Evolutionary conservation across 2,329 filamentous ascomycete species (phyloP).

Genomic region (Verticillium dahliae): DNA sequence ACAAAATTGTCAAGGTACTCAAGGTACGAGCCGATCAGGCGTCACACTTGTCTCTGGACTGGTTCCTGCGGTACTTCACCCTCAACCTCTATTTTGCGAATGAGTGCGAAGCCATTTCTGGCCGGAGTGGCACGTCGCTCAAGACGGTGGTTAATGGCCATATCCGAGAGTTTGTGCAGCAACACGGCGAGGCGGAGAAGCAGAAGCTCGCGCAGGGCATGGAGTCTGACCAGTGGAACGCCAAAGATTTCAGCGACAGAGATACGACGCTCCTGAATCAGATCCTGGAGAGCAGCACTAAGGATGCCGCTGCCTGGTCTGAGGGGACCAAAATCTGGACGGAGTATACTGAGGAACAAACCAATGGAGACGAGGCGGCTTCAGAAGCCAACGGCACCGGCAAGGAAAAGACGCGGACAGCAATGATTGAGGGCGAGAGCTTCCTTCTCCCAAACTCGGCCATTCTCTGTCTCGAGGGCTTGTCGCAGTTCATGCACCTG

Average conservation of each 20-base stretch:
- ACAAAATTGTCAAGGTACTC: slow-evolving; percentile 67
- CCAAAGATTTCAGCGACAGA: slow-evolving; percentile 64
- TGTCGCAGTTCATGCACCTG: slow-evolving; percentile 77
- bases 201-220: slow-evolving; percentile 70
- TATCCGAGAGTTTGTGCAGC: slow-evolving; percentile 72
- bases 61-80: slow-evolving; percentile 76
- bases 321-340: slow-evolving; percentile 54
- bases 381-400: slow-evolving; percentile 39
- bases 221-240: slow-evolving; percentile 75
- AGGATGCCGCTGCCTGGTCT: slow-evolving; percentile 62
- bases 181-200: slow-evolving; percentile 64
- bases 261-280: slow-evolving; percentile 54
- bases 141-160: slow-evolving; percentile 77
- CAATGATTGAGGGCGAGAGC: slow-evolving; percentile 74
- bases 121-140: slow-evolving; percentile 66
- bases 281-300: slow-evolving; percentile 64
- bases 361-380: slow-evolving; percentile 5
- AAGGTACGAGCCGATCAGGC: slow-evolving; percentile 73
- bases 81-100: slow-evolving; percentile 79
- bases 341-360: slow-evolving; percentile 10
- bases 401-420: slow-evolving; percentile 63
- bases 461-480: slow-evolving; percentile 70
- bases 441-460: slow-evolving; percentile 84
- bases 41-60: slow-evolving; percentile 56
- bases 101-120: slow-evolving; percentile 80